A percentile compares a stretch with the other conserved stretches of the same genome.
Conservation (phyloP, 768 basidiomycete species). For the Gymnopilus junonius region DNA sequence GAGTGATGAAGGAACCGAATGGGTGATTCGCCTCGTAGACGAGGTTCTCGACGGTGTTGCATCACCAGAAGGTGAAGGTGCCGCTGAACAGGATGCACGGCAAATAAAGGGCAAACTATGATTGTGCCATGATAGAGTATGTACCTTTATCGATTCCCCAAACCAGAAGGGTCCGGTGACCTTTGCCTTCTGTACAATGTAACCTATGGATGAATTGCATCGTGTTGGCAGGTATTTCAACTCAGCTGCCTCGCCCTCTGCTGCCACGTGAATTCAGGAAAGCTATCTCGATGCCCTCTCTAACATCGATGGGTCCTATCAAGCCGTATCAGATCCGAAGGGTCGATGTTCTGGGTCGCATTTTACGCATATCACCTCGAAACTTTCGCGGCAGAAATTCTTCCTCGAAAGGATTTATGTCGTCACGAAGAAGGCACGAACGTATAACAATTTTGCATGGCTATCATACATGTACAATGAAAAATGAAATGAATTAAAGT, state of each 20-base stretch:
- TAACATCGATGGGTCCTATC: constrained; percentile 28
- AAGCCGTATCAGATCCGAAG: constrained; percentile 12
- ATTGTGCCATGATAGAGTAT: constrained; percentile 20
- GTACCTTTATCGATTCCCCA: constrained; percentile 7
- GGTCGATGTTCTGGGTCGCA: constrained; percentile 14
- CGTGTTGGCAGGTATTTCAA: constrained; percentile 43
- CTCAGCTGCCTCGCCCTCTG: constrained; percentile 35
- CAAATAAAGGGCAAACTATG: constrained; percentile 65
- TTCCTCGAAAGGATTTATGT: constrained; percentile 12
- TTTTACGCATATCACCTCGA: constrained; percentile 10
- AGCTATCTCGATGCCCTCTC: constrained; percentile 29
- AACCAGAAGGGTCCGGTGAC: constrained; percentile 41
- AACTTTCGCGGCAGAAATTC: constrained; percentile 28
- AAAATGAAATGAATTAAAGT: constrained; percentile 21
- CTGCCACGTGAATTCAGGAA: constrained; percentile 39
- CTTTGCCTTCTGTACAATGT: constrained; percentile 30
- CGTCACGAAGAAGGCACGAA: constrained; percentile 23
- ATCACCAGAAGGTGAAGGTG: constrained; percentile 35
- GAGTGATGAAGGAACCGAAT: constrained; percentile 86
- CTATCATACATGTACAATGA: constrained; percentile 25
- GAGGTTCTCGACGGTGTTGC: constrained; percentile 76
- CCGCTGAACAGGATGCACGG: constrained; percentile 33
- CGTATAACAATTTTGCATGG: constrained; percentile 14
- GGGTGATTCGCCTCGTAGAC: constrained; percentile 87
- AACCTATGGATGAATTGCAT: constrained; percentile 41